phyloP scores from a whole-genome alignment of 2,329 filamentous ascomycete genomes.

The Monilinia polystroma region DNA sequence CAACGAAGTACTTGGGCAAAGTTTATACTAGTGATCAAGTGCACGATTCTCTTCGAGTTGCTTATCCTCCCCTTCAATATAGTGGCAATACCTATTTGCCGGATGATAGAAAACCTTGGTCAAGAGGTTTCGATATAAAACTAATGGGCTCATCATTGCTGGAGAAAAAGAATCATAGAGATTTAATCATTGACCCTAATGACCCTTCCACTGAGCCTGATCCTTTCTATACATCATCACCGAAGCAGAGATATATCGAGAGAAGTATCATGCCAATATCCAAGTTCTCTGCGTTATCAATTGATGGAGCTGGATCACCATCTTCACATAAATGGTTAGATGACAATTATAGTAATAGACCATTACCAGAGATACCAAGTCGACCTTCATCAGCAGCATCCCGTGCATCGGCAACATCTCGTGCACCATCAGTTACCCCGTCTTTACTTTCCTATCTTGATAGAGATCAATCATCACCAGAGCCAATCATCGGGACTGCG shows the following conservation, averaged over 20 bases:
- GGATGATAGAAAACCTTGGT: background rate
- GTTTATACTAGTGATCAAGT: constrained; percentile 23
- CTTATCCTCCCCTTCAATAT: constrained; percentile 9
- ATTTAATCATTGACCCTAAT: constrained; percentile 11
- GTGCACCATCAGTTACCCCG: constrained; percentile 28
- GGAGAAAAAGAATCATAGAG: constrained; percentile 16
- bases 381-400: constrained; percentile 14
- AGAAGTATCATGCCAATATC: constrained; percentile 3
- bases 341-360: constrained; percentile 17
- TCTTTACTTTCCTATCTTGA: constrained; percentile 28
- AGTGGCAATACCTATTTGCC: background rate
- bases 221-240: constrained; percentile 11
- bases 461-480: constrained; percentile 28
- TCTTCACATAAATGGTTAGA: constrained; percentile 11
- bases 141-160: background rate
- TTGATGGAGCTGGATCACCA: constrained; percentile 3
- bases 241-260: background rate
- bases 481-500: constrained; percentile 27
- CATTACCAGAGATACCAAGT: constrained; percentile 19
- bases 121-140: background rate
- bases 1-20: constrained; percentile 21
- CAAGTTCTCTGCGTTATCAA: constrained; percentile 1
- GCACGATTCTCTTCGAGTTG: constrained; percentile 13
- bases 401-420: constrained; percentile 21
- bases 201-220: background rate